Base-by-base conservation (phyloP, 2,329 filamentous ascomycete genomes). In the Ascochyta fabae region DNA sequence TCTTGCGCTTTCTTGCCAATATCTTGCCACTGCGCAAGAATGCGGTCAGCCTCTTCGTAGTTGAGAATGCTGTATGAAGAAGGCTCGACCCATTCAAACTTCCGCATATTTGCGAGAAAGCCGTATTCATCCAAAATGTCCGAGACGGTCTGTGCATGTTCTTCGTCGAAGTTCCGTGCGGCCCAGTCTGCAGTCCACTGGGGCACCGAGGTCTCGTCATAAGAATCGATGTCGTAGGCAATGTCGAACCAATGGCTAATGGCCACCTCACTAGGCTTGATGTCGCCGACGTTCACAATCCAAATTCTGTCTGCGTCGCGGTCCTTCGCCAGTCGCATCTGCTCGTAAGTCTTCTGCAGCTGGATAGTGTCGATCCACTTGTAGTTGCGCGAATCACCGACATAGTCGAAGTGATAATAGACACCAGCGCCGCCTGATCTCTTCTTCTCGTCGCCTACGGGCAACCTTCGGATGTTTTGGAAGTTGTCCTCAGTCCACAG, bases 401-500 rank as follows among this genome's bases (percentile, higher is more conserved):
- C 86, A 49, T 86, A 87, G 59, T 87, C 83, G 35, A 86, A 83
- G 59, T 87, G 84, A 68, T 87, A 88, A 71, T 88, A 89, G 3
- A 89, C 83, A 39, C 87, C 88, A 27, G 87, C 84, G 23, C 87
- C 87, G 33, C 86, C 87, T 4, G 77, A 74, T 10, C 87, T 77
- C n/a, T 75, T 72, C 3, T 81, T 85, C 75, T 90, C 88, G 56
- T 85, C 83, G 1, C 74, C 77, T 15, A 85, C 72, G 4, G 88
- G 88, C 27, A 90, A 75, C 22, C 87, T 79, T 26, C 86, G 80
- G 24, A 88, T 81, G 69, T 88, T 87, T 10, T 87, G 87, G 79
- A 81, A 88, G 73, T 89, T 90, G 73, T 90, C 88, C 68, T 90
- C 88, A 0, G 86, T 81, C 83, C 86, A 90, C 4, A 90, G 78